Conservation (phyloP, 2,329 filamentous ascomycete genomes). For the Alternaria solani region DNA sequence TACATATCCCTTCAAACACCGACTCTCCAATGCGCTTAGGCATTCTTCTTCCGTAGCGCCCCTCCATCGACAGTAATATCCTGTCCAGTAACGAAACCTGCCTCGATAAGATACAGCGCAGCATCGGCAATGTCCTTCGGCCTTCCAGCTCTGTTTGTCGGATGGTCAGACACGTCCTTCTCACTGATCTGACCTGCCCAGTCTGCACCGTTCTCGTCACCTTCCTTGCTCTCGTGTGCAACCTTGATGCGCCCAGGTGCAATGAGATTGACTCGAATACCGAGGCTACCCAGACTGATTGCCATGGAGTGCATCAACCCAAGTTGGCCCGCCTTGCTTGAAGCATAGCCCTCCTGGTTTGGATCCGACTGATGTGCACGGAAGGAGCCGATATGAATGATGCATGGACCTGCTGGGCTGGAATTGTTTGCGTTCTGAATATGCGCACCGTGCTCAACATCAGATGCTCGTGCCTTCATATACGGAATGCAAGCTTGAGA, state of each 20-base stretch:
- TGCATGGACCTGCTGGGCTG: conserved; percentile 52
- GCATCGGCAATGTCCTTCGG: conserved; percentile 58
- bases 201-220: conserved; percentile 52
- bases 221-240: conserved; percentile 57
- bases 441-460: conserved; percentile 38
- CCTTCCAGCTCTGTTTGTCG: conserved; percentile 55
- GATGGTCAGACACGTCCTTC: conserved; percentile 55
- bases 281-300: conserved; percentile 54
- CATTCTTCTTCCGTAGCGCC: conserved; percentile 46
- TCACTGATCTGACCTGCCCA: conserved; percentile 51
- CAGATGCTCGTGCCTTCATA: conserved; percentile 51
- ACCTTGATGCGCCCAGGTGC: conserved; percentile 58
- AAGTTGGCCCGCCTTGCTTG: conserved; percentile 61
- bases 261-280: conserved; percentile 59
- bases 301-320: conserved; percentile 62
- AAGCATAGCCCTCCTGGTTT: conserved; percentile 61
- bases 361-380: conserved; percentile 57
- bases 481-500: conserved; percentile 58
- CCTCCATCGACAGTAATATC: conserved; percentile 51
- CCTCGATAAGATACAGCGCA: conserved; percentile 52
- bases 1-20: neutral
- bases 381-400: conserved; percentile 59
- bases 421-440: conserved; percentile 31
- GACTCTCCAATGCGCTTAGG: neutral
- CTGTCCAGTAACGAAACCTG: conserved; percentile 51